Percentiles rank a stretch among this genome's conserved stretches.
phyloP scores from a whole-genome alignment of 352 stramenopile species.

The Globisporangium megalacanthum region DNA sequence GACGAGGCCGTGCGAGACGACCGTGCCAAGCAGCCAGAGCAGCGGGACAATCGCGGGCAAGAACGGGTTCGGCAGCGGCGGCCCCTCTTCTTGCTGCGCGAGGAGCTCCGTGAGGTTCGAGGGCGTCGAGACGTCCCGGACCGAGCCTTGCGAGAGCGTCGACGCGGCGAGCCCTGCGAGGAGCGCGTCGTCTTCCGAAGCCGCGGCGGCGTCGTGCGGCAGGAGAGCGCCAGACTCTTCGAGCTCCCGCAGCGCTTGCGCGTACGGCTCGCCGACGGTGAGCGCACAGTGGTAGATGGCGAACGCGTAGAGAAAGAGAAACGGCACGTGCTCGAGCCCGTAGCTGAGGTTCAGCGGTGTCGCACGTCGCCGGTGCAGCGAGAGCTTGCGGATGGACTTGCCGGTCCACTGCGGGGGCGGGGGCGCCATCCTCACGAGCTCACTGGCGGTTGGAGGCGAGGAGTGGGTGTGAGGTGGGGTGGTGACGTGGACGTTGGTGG shows the following conservation, averaged over 20 bases:
- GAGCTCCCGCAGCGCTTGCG: conserved; percentile 67
- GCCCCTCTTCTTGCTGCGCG: conserved; percentile 47
- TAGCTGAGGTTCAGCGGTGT: conserved; percentile 60
- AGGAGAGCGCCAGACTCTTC: conserved; percentile 55
- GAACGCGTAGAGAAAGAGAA: conserved; percentile 63
- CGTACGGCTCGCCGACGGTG: conserved; percentile 62
- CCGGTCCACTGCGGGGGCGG: conserved; percentile 55
- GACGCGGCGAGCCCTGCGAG: conserved; percentile 56
- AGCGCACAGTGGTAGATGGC: conserved; percentile 64
- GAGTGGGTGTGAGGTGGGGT: background rate
- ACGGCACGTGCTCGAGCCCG: conserved; percentile 65
- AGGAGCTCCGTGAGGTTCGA: conserved; percentile 62
- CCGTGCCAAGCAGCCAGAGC: conserved; percentile 75
- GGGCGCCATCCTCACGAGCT: conserved; percentile 14
- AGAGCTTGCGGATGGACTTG: conserved; percentile 63
- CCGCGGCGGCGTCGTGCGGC: conserved; percentile 18
- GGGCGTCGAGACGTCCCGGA: conserved; percentile 39
- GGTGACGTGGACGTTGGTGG: too few species aligned
- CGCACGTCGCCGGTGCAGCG: conserved; percentile 47
- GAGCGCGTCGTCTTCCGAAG: conserved; percentile 28
- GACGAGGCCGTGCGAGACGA: conserved; percentile 83
- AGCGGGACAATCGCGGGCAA: conserved; percentile 86
- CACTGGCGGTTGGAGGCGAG: too few species aligned
- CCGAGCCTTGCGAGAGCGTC: conserved; percentile 61
- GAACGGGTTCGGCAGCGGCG: conserved; percentile 87